A percentile compares a stretch with the other conserved stretches of the same genome.
These are phyloP conservation scores for Neurospora sp. DNA, from an alignment of 495 filamentous ascomycete species.

Conservation along the genomic window DNA sequence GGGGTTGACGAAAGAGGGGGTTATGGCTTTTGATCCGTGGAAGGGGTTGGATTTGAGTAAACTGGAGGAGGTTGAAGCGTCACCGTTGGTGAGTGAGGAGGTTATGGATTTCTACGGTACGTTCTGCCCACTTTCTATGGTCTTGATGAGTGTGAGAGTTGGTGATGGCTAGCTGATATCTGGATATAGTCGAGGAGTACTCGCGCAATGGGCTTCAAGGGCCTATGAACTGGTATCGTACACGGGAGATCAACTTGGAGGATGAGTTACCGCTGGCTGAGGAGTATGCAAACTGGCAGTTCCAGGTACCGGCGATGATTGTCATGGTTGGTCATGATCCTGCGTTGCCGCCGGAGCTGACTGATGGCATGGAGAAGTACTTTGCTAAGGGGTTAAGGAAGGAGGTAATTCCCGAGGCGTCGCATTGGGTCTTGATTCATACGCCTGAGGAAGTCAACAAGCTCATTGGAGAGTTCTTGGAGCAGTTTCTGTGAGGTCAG, in stretches of 20 bases:
- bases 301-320: not conserved
- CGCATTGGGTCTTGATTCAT: not conserved
- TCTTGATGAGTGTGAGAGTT: no score
- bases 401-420: not conserved
- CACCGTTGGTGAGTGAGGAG: not conserved
- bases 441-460: not conserved
- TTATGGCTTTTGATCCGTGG: not conserved
- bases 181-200: not conserved
- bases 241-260: not conserved
- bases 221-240: not conserved
- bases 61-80: not conserved
- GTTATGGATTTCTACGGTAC: not conserved
- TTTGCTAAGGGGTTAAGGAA: not conserved
- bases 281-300: not conserved
- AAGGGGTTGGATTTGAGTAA: not conserved
- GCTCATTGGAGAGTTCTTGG: not conserved
- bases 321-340: not conserved
- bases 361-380: not conserved
- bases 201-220: not conserved
- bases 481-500: not conserved
- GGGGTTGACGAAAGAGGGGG: not conserved
- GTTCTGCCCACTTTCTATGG: no score
- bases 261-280: not conserved
- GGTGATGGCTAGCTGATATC: not conserved
- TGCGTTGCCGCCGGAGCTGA: not conserved